Conservation (phyloP, 2,329 filamentous ascomycete species). For the Trichophyton schoenleinii region DNA sequence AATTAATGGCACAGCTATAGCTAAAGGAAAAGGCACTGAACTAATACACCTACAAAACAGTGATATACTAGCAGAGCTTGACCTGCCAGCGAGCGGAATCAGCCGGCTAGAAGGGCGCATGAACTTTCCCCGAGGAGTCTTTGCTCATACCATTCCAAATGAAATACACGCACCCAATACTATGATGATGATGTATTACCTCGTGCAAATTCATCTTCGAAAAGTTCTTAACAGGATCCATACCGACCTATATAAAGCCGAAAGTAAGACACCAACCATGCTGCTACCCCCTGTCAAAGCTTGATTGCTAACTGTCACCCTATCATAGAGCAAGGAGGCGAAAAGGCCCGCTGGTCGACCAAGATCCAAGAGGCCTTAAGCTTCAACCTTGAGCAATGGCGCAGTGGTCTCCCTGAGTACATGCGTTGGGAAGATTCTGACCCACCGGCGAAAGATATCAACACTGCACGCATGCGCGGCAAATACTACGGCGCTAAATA, state of each 20-base stretch:
- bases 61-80: conserved; percentile 82
- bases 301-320: neutral
- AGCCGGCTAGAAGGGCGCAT: conserved; percentile 41
- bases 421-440: conserved; percentile 57
- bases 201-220: conserved; percentile 48
- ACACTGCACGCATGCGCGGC: conserved; percentile 69
- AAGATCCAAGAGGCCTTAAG: conserved; percentile 32
- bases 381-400: conserved; percentile 43
- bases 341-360: conserved; percentile 25
- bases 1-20: neutral
- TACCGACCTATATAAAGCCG: conserved; percentile 40
- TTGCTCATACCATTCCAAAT: conserved; percentile 22
- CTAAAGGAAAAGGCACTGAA: neutral
- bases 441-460: conserved; percentile 59
- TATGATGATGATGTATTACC: conserved; percentile 45
- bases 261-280: conserved; percentile 17
- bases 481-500: conserved; percentile 92
- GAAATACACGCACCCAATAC: conserved; percentile 24
- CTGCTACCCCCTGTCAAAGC: neutral
- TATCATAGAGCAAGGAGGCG: conserved; percentile 11
- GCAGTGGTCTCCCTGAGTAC: conserved; percentile 35
- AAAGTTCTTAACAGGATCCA: conserved; percentile 46
- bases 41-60: conserved; percentile 31
- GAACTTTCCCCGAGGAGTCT: conserved; percentile 27
- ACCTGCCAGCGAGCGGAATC: conserved; percentile 49